A percentile compares a stretch with the other conserved stretches of the same genome.
phyloP scores from a whole-genome alignment of 2,329 filamentous ascomycete genomes.

The Fonsecaea multimorphosa region DNA sequence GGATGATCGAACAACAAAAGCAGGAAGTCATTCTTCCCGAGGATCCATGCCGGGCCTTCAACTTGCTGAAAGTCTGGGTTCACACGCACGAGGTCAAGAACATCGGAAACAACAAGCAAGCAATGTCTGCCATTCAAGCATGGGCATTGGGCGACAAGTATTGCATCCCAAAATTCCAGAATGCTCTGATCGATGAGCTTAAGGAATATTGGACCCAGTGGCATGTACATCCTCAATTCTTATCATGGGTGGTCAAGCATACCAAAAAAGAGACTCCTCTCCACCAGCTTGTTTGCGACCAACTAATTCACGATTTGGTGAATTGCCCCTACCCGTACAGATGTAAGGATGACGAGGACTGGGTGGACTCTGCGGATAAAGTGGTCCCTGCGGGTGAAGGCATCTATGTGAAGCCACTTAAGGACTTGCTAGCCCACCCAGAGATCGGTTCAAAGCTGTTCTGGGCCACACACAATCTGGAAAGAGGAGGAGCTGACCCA shows the following conservation, averaged over 20 bases:
- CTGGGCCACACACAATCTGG: background rate
- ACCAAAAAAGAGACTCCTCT: background rate
- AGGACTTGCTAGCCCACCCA: background rate
- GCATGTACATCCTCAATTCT: background rate
- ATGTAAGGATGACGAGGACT: no score
- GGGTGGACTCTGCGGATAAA: background rate
- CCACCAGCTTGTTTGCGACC: background rate
- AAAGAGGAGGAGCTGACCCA: background rate
- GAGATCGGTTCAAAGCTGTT: background rate
- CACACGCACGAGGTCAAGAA: background rate
- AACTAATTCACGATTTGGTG: background rate
- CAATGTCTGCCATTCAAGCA: background rate
- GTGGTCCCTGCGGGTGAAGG: background rate
- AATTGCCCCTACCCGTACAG: background rate
- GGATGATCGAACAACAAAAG: background rate
- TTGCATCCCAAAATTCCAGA: background rate
- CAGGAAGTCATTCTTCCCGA: background rate
- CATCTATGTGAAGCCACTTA: background rate
- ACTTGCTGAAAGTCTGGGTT: background rate
- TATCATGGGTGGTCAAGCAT: background rate
- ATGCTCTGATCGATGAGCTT: background rate
- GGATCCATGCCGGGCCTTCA: background rate
- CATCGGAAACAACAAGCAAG: background rate
- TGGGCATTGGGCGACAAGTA: background rate
- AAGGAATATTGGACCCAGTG: background rate